Conservation (phyloP, 139 green algal species). For the Volvox africanus region DNA sequence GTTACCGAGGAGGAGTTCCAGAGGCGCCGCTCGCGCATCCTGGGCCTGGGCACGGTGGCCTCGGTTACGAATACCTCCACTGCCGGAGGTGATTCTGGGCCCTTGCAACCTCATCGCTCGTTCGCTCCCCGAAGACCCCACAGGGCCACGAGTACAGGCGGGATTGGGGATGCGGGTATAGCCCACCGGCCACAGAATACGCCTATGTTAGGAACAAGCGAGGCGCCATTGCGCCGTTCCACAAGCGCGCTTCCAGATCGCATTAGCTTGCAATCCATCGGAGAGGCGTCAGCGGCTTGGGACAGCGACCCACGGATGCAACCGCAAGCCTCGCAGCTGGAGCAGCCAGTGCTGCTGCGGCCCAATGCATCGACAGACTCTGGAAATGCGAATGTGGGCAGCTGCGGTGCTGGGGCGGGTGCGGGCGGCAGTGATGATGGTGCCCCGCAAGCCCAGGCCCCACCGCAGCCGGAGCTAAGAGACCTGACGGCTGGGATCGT, state of each 20-base stretch:
- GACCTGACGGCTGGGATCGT: constrained; percentile 27
- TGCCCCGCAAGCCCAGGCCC: neutral
- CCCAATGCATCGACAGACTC: neutral
- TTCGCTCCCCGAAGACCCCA: neutral
- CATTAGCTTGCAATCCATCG: neutral
- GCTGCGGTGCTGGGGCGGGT: neutral
- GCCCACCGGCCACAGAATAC: too few species aligned
- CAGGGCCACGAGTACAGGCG: neutral
- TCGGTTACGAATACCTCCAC: neutral
- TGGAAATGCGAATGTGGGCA: neutral
- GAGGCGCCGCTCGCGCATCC: constrained; percentile 1
- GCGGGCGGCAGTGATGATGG: neutral
- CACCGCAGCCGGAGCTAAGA: neutral
- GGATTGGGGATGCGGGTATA: neutral
- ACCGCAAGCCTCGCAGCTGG: neutral
- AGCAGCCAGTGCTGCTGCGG: neutral
- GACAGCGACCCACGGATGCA: neutral
- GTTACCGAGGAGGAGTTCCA: constrained; percentile 37
- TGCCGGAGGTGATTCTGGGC: neutral
- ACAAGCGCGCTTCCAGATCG: neutral
- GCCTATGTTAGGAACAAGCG: too few species aligned
- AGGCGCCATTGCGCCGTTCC: neutral
- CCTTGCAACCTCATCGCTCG: neutral
- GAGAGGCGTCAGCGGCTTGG: neutral
- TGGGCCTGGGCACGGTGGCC: neutral